Evolutionary conservation across 164 flowering plant genomes (phyloP), one percentile per base, ranked within the genome.

Genomic region (Umbilicus rupestris): DNA sequence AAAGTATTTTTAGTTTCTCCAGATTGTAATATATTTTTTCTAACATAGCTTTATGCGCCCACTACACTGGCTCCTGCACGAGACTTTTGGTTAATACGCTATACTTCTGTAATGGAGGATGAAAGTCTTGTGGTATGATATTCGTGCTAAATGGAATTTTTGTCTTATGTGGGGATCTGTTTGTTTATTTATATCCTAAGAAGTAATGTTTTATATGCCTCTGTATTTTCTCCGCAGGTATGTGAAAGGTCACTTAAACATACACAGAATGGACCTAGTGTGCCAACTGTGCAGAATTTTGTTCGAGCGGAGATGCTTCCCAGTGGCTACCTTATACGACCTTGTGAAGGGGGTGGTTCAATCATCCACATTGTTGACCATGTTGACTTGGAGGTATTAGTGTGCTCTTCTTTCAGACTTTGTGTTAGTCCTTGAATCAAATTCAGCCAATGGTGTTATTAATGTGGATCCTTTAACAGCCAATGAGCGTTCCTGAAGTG

Each of bases 261-360:
- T 63, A 83, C 87, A 59, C 90, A 84, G 68, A 90, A 89, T 80
- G 97, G 99, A 68, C 96, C 90, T 7, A 84, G 81, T 74, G 81
- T 87, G 92, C 96, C 99, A 62, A 74, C 86, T n/a, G 92, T 82
- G 69, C 95, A 79, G 72, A 82, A 80, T 74, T 95, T 92, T 84
- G 96, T 90, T 20, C 87, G 97, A 75, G 96, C 96, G 29, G 99
- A 92, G 74, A 85, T 95, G 85, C 79, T 89, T 58, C 96, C 99
- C 0, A 95, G 99, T 78, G 99, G 99, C 29, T 95, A 84, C 73
- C 79, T 92, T 19, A 82, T 95, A 50, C 78, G 97, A 71, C 97
- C 99, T 67, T 95, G 96, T 78, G 99, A 95, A 50, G 99, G 99
- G 22, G 97, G 99, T 75, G 99, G 97, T 14, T 92, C 99, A 12